These are phyloP conservation scores for Hamigera avellanea DNA, from an alignment of 495 filamentous ascomycete species.

Conservation along the genomic window DNA sequence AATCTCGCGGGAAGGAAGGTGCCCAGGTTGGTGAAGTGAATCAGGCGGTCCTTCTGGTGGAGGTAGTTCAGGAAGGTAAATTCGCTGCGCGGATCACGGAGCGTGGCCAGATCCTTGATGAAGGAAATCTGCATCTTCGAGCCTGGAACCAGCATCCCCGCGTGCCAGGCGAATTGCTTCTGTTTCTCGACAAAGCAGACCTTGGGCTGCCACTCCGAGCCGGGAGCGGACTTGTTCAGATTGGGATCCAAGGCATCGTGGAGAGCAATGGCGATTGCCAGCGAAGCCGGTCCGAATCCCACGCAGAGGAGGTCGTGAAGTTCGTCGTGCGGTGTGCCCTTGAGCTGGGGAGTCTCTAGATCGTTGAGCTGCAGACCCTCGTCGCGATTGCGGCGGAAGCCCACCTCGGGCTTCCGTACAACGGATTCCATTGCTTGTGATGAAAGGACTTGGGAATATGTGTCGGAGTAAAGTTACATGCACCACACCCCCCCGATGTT, in stretches of 20 bases:
- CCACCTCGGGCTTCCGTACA: constrained; percentile 14
- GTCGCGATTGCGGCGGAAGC: no score
- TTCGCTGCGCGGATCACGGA: constrained; percentile 75
- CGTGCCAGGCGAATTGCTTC: constrained; percentile 76
- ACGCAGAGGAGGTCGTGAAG: constrained; percentile 79
- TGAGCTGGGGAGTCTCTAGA: constrained; percentile 11
- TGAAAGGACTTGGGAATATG: no score
- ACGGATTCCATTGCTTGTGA: no score
- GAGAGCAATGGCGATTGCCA: constrained; percentile 84
- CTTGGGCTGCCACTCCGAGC: constrained; percentile 39
- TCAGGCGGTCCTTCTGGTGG: constrained; percentile 61
- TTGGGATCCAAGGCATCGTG: constrained; percentile 52
- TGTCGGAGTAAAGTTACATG: no score
- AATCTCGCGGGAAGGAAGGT: constrained; percentile 79
- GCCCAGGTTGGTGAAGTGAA: constrained; percentile 79
- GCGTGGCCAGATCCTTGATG: constrained; percentile 87
- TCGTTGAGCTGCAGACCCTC: constrained; percentile 6
- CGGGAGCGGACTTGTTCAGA: constrained; percentile 14
- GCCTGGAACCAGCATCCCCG: constrained; percentile 86
- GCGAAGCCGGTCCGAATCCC: constrained; percentile 86
- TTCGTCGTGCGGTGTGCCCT: constrained; percentile 33
- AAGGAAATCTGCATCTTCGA: constrained; percentile 98
- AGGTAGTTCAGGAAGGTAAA: constrained; percentile 97
- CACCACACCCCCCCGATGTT: no score
- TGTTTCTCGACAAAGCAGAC: constrained; percentile 83